These are phyloP conservation scores for Phragmites australis DNA, from an alignment of 176 grass and related monocot species.

Conservation along the genomic window DNA sequence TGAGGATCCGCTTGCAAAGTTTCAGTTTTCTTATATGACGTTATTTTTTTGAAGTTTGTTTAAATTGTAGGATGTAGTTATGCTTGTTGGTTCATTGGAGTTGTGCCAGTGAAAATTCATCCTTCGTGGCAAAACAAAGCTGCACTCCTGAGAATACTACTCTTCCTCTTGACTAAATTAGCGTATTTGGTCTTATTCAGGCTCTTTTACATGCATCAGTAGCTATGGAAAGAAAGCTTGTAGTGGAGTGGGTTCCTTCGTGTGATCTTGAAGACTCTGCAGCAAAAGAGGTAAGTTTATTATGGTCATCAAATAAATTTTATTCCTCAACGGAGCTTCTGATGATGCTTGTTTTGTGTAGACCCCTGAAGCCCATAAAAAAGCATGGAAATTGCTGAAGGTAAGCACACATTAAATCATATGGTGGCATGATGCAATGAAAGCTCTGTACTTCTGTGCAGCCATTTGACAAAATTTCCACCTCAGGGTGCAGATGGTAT, in stretches of 20 bases:
- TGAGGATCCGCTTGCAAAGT: not conserved
- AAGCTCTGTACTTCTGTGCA: slow-evolving; percentile 15
- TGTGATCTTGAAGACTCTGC: slow-evolving; percentile 85
- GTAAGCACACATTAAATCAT: slow-evolving; percentile 48
- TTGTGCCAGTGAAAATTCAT: not conserved
- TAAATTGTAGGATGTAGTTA: not conserved
- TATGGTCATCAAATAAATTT: slow-evolving; percentile 30
- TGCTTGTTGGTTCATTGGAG: not conserved
- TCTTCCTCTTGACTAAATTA: slow-evolving; percentile 34
- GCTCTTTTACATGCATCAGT: slow-evolving; percentile 94
- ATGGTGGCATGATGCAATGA: slow-evolving; percentile 15
- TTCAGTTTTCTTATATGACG: not conserved
- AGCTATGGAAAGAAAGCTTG: slow-evolving; percentile 78
- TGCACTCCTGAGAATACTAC: not conserved
- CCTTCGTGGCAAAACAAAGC: slow-evolving; percentile 1
- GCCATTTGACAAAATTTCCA: slow-evolving; percentile 30
- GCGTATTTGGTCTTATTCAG: slow-evolving; percentile 38
- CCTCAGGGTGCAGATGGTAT: slow-evolving; percentile 79
- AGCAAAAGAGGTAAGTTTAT: slow-evolving; percentile 63
- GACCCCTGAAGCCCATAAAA: slow-evolving; percentile 67
- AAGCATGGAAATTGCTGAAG: slow-evolving; percentile 90
- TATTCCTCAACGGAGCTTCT: slow-evolving; percentile 22
- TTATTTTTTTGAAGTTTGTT: not conserved
- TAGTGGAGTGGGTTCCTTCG: slow-evolving; percentile 88
- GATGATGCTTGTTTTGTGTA: slow-evolving; percentile 52